Percentiles rank a stretch among this genome's conserved stretches.
Evolutionary conservation across 352 stramenopile genomes (phyloP).

Genomic region (Globisporangium acanthophoron): DNA sequence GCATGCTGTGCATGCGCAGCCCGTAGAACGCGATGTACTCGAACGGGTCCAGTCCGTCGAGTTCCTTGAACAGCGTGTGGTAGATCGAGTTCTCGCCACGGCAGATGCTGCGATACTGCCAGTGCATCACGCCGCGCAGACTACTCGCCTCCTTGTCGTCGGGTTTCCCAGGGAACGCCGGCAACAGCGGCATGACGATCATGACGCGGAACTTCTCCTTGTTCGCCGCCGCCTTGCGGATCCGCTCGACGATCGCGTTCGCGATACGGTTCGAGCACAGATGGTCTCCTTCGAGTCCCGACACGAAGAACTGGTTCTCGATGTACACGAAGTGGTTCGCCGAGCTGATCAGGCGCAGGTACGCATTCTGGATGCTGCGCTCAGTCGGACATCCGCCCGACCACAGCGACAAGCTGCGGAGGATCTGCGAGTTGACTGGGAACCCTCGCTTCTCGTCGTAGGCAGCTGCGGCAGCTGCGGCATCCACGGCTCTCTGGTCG

Average conservation of each 20-base stretch:
- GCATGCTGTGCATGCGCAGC: slow-evolving; percentile 49
- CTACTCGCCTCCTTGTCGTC: slow-evolving; percentile 79
- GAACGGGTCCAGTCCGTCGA: slow-evolving; percentile 64
- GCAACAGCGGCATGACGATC: slow-evolving; percentile 78
- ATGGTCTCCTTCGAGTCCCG: slow-evolving; percentile 79
- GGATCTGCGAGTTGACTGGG: slow-evolving; percentile 53
- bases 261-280: slow-evolving; percentile 76
- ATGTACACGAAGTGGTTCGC: slow-evolving; percentile 91
- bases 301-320: slow-evolving; percentile 90
- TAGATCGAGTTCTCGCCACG: slow-evolving; percentile 81
- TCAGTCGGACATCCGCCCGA: slow-evolving; percentile 75
- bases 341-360: slow-evolving; percentile 83
- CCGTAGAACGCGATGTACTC: slow-evolving; percentile 88
- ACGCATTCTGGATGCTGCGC: slow-evolving; percentile 87
- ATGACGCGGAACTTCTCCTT: slow-evolving; percentile 84
- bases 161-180: slow-evolving; percentile 74
- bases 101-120: slow-evolving; percentile 85
- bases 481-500: slow-evolving; percentile 20
- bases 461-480: slow-evolving; percentile 27
- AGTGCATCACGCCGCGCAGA: slow-evolving; percentile 83
- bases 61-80: slow-evolving; percentile 66
- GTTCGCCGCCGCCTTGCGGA: slow-evolving; percentile 67
- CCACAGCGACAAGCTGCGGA: slow-evolving; percentile 80
- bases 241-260: slow-evolving; percentile 73
- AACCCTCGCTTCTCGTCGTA: slow-evolving; percentile 23